Conservation (phyloP, 164 flowering plant genomes). For the Saururus chinensis region DNA sequence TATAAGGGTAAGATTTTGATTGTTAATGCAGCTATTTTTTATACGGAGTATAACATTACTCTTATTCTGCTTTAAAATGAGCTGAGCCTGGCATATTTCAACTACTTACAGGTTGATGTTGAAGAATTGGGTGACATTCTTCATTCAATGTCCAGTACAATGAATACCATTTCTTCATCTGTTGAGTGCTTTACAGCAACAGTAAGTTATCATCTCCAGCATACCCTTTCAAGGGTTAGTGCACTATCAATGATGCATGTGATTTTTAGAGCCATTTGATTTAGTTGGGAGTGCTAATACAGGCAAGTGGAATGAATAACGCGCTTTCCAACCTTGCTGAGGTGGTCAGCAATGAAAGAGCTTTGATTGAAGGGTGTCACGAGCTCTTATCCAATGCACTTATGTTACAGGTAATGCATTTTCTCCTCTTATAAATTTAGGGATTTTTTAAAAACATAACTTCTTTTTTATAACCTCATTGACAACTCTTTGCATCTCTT, state of each 20-base stretch:
- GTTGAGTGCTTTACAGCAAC: slow-evolving; percentile 38
- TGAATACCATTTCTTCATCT: slow-evolving; percentile 32
- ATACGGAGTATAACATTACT: background rate
- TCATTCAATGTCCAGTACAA: slow-evolving; percentile 35
- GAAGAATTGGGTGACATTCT: slow-evolving; percentile 49
- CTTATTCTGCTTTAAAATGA: background rate
- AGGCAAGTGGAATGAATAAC: slow-evolving; percentile 52
- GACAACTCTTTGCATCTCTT: too few relatives aligned
- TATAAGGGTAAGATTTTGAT: slow-evolving; percentile 35
- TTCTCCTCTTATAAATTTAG: background rate
- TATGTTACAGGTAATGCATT: slow-evolving; percentile 41
- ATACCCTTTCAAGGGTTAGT: background rate
- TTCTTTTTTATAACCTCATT: too few relatives aligned
- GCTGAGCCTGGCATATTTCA: background rate
- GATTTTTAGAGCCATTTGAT: background rate
- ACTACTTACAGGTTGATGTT: slow-evolving; percentile 38
- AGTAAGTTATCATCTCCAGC: slow-evolving; percentile 20
- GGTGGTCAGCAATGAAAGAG: slow-evolving; percentile 40
- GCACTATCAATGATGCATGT: too few relatives aligned
- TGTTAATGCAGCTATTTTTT: too few relatives aligned
- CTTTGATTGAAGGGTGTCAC: slow-evolving; percentile 55
- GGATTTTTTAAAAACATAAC: too few relatives aligned
- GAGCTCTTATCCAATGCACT: slow-evolving; percentile 32
- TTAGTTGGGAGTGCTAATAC: slow-evolving; percentile 10
- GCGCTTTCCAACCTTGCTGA: slow-evolving; percentile 52